A percentile compares a stretch with the other conserved stretches of the same genome.
phyloP scores from a whole-genome alignment of 352 stramenopile genomes.

The Phytophthora citricola region DNA sequence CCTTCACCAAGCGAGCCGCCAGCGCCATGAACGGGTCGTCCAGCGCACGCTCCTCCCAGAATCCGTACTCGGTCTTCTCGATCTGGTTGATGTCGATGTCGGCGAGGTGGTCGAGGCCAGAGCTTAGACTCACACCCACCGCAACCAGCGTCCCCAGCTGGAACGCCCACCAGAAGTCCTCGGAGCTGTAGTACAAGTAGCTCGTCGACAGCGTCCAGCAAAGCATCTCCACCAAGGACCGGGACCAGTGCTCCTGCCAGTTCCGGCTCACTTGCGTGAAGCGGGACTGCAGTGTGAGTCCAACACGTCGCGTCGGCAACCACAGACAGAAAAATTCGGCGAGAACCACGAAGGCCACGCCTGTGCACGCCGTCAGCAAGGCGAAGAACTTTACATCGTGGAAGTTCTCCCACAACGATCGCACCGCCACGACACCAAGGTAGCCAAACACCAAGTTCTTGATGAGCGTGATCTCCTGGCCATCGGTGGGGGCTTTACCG shows the following conservation, averaged over 20 bases:
- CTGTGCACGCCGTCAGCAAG: constrained; percentile 65
- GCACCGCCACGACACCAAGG: constrained; percentile 68
- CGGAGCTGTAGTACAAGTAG: constrained; percentile 66
- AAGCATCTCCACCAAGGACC: constrained; percentile 69
- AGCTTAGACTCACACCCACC: constrained; percentile 56
- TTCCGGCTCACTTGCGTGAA: constrained; percentile 69
- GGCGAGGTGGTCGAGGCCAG: constrained; percentile 61
- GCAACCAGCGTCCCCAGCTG: constrained; percentile 62
- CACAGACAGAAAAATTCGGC: constrained; percentile 84
- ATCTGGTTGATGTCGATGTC: constrained; percentile 59
- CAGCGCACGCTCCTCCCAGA: constrained; percentile 61
- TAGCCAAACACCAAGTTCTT: constrained; percentile 86
- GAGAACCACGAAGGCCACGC: constrained; percentile 74
- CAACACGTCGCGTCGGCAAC: constrained; percentile 73
- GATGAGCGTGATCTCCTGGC: constrained; percentile 72
- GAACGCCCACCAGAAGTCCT: constrained; percentile 62
- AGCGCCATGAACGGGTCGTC: constrained; percentile 58
- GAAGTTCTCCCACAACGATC: constrained; percentile 69
- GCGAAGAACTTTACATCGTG: constrained; percentile 81
- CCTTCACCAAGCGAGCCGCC: constrained; percentile 45
- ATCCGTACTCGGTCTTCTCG: constrained; percentile 49
- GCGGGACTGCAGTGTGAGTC: constrained; percentile 76
- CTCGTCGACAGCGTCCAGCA: constrained; percentile 64
- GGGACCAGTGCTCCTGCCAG: constrained; percentile 59
- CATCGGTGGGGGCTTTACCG: constrained; percentile 70